Conservation (phyloP, 306 rosid species). For the Mimosa pudica region DNA sequence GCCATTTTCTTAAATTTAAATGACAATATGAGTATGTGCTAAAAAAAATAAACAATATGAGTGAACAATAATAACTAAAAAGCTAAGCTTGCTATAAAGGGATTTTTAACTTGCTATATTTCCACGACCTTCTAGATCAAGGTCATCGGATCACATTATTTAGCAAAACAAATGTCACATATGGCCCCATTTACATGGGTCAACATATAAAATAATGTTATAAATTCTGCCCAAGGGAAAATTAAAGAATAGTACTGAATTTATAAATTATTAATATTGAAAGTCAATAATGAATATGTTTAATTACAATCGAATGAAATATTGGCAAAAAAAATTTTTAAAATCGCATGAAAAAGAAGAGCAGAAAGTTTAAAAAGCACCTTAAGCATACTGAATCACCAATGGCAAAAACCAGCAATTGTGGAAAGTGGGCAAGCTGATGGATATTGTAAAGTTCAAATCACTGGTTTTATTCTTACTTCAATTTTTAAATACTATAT, state of each 20-base stretch:
- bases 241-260: no score
- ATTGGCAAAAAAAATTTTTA: no score
- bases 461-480: no score
- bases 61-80: neutral
- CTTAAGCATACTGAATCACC: neutral
- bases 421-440: no score
- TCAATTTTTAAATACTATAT: no score
- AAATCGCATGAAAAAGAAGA: neutral
- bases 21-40: no score
- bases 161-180: neutral
- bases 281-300: neutral
- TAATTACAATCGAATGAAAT: neutral
- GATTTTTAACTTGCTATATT: neutral
- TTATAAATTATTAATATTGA: neutral
- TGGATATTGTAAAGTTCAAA: no score
- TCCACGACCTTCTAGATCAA: neutral
- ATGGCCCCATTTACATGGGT: neutral
- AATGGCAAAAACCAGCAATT: neutral
- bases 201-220: neutral
- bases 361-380: neutral
- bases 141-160: no score
- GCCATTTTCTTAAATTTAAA: no score
- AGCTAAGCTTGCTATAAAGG: neutral
- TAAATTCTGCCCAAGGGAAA: neutral
- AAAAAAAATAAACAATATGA: no score